Percentiles rank a stretch among this genome's conserved stretches.
Conservation (phyloP, 2,329 filamentous ascomycete species). For the Penicillium brevicompactum region DNA sequence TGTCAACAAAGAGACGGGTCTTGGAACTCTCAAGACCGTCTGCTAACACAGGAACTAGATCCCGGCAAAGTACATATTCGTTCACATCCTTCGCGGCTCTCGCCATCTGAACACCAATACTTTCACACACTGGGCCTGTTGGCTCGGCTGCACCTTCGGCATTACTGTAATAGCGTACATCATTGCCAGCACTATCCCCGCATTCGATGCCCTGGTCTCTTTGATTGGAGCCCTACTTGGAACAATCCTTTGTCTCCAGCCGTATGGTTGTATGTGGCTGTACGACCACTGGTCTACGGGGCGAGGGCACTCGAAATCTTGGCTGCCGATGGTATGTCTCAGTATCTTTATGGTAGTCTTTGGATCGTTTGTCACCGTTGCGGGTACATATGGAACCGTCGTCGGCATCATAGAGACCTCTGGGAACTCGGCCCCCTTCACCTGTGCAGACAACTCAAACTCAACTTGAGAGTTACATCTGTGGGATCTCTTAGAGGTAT, state of each 20-base stretch:
- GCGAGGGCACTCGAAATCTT: neutral
- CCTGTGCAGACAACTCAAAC: slow-evolving; percentile 2
- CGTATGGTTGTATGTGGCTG: slow-evolving; percentile 25
- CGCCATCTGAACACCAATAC: slow-evolving; percentile 17
- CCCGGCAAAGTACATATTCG: slow-evolving; percentile 19
- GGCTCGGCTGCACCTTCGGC: slow-evolving; percentile 22
- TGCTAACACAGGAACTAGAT: slow-evolving; percentile 1
- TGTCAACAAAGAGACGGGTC: neutral
- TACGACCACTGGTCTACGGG: slow-evolving; percentile 36
- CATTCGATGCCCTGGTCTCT: slow-evolving; percentile 20
- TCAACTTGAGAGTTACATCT: neutral
- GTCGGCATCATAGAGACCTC: neutral
- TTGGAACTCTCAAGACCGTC: neutral
- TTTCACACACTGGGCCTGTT: slow-evolving; percentile 18
- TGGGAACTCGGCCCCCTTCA: neutral
- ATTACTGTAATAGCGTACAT: slow-evolving; percentile 20
- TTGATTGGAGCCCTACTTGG: slow-evolving; percentile 24
- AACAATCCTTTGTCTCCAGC: slow-evolving; percentile 20
- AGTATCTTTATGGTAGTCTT: neutral
- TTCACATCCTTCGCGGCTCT: slow-evolving; percentile 18
- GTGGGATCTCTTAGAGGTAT: neutral
- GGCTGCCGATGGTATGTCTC: neutral
- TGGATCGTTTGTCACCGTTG: neutral
- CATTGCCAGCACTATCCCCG: slow-evolving; percentile 24
- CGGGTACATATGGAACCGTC: slow-evolving; percentile 1